Evolutionary conservation across 1,284 basidiomycete genomes (phyloP), one percentile per base, ranked within the genome.

Genomic region (Agaricales sp.): DNA sequence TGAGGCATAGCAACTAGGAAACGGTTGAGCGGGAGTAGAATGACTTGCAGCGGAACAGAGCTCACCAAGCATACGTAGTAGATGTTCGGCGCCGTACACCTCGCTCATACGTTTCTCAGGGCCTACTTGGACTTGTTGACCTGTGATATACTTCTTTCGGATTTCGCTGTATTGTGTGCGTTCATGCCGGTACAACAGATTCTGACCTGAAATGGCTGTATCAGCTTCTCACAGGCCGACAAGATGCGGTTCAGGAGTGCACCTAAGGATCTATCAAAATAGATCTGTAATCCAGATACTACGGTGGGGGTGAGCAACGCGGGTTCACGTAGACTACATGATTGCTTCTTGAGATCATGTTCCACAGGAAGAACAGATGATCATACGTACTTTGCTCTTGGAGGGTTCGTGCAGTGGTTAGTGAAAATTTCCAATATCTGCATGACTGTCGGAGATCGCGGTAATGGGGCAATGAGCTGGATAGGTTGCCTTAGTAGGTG

Each of bases 51-150:
- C 19, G 38, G 51, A 37, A 22, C 18, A 14, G 24, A 72, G 13
- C 82, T 53, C 56, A 96, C 93, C 94, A 55, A 99, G 75, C 74
- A 99, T 83, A 47, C 95, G 73, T 52, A 98, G 63, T 13, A 99
- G 63, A 65, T 99, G 95, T 63, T 99, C 95, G 2, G 91, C 92
- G 0, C 95, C 96, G 59, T 99, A 99, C 16, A 97, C 77, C 48
- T 80, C 73, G 61, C 90, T 92, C 79, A 96, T 90, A 57, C 92
- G 85, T 61, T 84, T 87, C 60, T 88, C 85, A 54, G 44, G 44
- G 19, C 80, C 71, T 2, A 81, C 85, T 48, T 74, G 66, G 19
- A 87, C 84, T 30, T 77, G 74, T 43, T 77, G 81, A 0, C 84
- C 80, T 13, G 83, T 85, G 57, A 87, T 78, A 57, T 84, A 89